A percentile compares a stretch with the other conserved stretches of the same genome.
phyloP scores from a whole-genome alignment of 2,329 filamentous ascomycete species.

The Diplocarpon rosae region DNA sequence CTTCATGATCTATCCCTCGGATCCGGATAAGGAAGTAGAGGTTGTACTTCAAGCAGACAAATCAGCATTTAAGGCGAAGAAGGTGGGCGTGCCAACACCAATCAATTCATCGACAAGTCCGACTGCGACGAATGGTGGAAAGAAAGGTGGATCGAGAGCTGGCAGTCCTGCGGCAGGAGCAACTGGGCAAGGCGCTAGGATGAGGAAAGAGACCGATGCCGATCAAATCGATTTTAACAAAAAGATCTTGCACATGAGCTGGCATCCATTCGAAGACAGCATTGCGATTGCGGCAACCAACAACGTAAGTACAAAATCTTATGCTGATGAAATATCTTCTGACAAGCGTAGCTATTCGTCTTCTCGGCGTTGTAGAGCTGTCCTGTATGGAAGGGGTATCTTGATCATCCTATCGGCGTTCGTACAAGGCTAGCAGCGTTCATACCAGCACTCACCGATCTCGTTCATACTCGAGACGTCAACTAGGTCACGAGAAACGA shows the following conservation, averaged over 20 bases:
- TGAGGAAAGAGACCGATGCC: slow-evolving; percentile 98
- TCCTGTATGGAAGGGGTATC: slow-evolving; percentile 20
- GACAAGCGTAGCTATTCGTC: slow-evolving; percentile 52
- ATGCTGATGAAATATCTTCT: slow-evolving; percentile 1
- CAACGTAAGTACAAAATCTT: slow-evolving; percentile 60
- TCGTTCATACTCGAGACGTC: slow-evolving; percentile 16
- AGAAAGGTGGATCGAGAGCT: slow-evolving; percentile 81
- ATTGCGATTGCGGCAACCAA: slow-evolving; percentile 99
- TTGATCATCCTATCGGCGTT: slow-evolving; percentile 26
- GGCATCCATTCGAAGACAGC: slow-evolving; percentile 99
- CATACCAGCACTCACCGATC: slow-evolving; percentile 14
- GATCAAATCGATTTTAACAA: slow-evolving; percentile 99
- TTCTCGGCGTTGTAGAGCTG: slow-evolving; percentile 59
- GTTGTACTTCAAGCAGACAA: slow-evolving; percentile 97
- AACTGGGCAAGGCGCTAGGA: slow-evolving; percentile 72
- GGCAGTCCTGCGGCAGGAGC: slow-evolving; percentile 71
- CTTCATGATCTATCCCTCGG: slow-evolving; percentile 99
- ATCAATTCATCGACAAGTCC: slow-evolving; percentile 78
- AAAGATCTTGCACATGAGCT: slow-evolving; percentile 99
- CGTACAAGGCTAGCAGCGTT: slow-evolving; percentile 21
- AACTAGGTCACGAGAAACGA: slow-evolving; percentile 19
- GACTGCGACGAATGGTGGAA: slow-evolving; percentile 57
- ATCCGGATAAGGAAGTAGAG: slow-evolving; percentile 91
- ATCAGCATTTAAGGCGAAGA: slow-evolving; percentile 99
- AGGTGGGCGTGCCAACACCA: slow-evolving; percentile 92